Conservation (phyloP, 2,329 filamentous ascomycete species). For the Penicillium polonicum region DNA sequence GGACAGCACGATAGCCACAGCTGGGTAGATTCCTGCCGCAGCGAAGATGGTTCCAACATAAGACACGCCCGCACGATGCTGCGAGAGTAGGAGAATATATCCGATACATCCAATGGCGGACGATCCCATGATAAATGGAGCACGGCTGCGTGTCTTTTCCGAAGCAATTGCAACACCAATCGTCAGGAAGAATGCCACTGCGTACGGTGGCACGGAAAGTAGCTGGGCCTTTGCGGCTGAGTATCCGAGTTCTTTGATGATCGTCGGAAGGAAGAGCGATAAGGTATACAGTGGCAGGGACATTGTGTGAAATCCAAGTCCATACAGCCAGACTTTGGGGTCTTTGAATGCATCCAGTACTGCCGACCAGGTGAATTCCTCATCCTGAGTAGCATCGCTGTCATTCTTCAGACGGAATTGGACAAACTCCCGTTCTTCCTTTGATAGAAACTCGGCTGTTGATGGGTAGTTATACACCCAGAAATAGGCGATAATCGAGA, state of each 20-base stretch:
- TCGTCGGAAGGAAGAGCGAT: constrained; percentile 44
- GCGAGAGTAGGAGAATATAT: constrained; percentile 60
- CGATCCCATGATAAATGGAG: constrained; percentile 62
- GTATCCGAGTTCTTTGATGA: constrained; percentile 46
- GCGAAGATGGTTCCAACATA: constrained; percentile 10
- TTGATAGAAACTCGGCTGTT: constrained; percentile 42
- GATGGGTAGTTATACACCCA: constrained; percentile 46
- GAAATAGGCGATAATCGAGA: constrained; percentile 38
- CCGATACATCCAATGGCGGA: constrained; percentile 59
- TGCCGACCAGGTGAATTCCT: constrained; percentile 67
- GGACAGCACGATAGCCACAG: constrained; percentile 60
- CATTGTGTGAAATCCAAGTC: constrained; percentile 43
- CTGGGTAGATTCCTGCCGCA: constrained; percentile 21
- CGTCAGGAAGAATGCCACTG: constrained; percentile 61
- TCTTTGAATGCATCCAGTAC: constrained; percentile 65
- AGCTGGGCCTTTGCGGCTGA: constrained; percentile 49
- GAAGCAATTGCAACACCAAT: constrained; percentile 55
- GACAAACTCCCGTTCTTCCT: constrained; percentile 58
- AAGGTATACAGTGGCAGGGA: constrained; percentile 55
- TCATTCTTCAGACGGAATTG: constrained; percentile 64
- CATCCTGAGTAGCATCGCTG: constrained; percentile 66
- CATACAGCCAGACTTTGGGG: constrained; percentile 24
- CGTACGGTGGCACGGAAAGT: constrained; percentile 64
- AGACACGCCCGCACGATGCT: constrained; percentile 43
- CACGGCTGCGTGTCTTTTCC: constrained; percentile 57